Base-by-base conservation (phyloP, 345 rosid species). In the Murraya paniculata region DNA sequence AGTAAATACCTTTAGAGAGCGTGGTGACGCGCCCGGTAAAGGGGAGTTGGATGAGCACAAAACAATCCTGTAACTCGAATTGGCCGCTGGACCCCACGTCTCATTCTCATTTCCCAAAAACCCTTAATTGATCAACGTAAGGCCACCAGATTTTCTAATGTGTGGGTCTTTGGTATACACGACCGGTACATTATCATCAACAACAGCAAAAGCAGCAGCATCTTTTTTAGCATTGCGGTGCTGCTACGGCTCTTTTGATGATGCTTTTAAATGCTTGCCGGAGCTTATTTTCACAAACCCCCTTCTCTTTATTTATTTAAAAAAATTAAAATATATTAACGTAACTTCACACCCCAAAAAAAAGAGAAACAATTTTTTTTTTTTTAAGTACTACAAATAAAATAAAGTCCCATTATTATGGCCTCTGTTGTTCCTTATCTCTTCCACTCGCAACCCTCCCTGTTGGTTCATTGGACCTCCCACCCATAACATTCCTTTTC, bases 191-290 rank as follows among this genome's bases (percentile, higher is more conserved):
- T 24, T 65, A 76, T 56, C 77, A 65, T 57, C 75, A n/a, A 16
- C 73, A 69, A 27, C 59, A 48, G 25, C 74, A 71, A 22, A 41
- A 19, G 33, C 60, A 48, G 53, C 50, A 36, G 65, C 82, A 68
- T 77, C 75, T 72, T 68, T 84, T 76, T 80, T 71, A 56, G 82
- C 84, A 78, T 90, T 86, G 86, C 92, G 88, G 91, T 80, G 84
- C 88, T 86, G 80, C 82, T 80, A 91, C 93, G 93, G 77, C 90
- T 86, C 87, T 74, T 74, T 77, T n/a, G 6, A 28, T 50, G 36
- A 76, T 64, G 62, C 77, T 74, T 77, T 81, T 76, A 76, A 57
- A 67, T 78, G 27, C 76, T 82, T 61, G 78, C 84, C 73, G 71
- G 85, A 73, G 48, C 82, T 58, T 72, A 79, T 72, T 81, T 78